phyloP scores from a whole-genome alignment of 2,329 filamentous ascomycete species.

The Thielaviopsis populi region DNA sequence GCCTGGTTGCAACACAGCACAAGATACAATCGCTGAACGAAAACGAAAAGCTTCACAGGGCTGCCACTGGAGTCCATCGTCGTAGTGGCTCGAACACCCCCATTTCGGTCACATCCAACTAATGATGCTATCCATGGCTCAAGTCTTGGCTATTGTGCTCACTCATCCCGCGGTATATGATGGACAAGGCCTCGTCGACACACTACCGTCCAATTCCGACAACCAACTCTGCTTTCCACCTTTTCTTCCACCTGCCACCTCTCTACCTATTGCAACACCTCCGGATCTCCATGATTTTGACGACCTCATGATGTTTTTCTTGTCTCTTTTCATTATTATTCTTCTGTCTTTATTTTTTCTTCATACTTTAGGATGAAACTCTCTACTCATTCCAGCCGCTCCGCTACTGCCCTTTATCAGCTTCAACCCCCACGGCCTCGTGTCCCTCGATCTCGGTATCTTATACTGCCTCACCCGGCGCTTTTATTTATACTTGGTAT shows the following conservation, averaged over 20 bases:
- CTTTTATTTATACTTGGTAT: constrained; percentile 4
- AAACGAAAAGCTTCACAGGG: constrained; percentile 3
- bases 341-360: constrained; percentile 1
- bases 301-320: constrained; percentile 2
- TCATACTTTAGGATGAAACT: constrained; percentile 6
- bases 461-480: not conserved
- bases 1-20: constrained; percentile 5
- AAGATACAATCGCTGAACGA: constrained; percentile 11
- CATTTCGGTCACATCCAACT: constrained; percentile 13
- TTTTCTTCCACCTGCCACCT: not conserved
- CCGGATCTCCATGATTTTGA: not conserved
- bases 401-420: not conserved
- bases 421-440: constrained; percentile 1
- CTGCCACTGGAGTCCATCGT: constrained; percentile 9
- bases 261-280: not conserved
- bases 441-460: not conserved
- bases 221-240: not conserved
- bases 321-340: constrained; percentile 3
- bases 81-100: constrained; percentile 15
- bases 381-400: constrained; percentile 10
- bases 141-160: not conserved
- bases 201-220: not conserved
- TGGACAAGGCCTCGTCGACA: not conserved
- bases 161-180: not conserved
- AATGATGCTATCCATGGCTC: not conserved